phyloP scores from a whole-genome alignment of 2,329 filamentous ascomycete species.

The Colletotrichum sp. region DNA sequence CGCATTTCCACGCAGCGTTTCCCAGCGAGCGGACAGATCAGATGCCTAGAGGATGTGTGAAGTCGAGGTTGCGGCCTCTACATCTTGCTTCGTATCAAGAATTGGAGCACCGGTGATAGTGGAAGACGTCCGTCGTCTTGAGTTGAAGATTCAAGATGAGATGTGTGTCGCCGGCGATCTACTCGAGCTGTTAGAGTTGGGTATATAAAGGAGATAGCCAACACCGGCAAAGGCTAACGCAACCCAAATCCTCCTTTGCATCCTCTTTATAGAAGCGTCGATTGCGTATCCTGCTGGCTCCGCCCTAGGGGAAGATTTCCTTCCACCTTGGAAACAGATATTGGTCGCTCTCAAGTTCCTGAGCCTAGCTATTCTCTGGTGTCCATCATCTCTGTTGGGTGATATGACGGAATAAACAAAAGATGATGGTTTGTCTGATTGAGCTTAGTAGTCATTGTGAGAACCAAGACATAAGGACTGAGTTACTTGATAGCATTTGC shows the following conservation, averaged over 20 bases:
- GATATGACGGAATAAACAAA: accelerated
- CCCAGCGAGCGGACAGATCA: background rate
- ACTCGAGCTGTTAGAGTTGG: background rate
- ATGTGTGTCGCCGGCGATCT: background rate
- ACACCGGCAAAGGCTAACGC: background rate
- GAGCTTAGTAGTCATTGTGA: accelerated
- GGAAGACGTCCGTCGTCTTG: background rate
- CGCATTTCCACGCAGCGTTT: accelerated
- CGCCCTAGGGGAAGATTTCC: accelerated
- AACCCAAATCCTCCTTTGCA: background rate
- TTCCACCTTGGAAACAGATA: background rate
- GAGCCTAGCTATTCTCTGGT: background rate
- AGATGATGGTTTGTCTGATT: accelerated
- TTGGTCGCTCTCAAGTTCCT: background rate
- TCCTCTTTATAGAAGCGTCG: too few relatives aligned
- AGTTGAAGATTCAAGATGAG: background rate
- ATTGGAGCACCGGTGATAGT: background rate
- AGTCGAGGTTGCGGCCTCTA: background rate
- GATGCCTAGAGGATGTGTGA: background rate
- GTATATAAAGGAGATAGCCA: background rate
- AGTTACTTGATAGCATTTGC: background rate
- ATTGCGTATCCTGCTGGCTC: background rate
- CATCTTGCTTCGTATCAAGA: background rate
- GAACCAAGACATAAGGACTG: background rate
- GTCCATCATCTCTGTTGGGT: background rate